These are phyloP conservation scores for Vaccinium vitisidaea DNA, from an alignment of 148 eudicot species.

Conservation along the genomic window DNA sequence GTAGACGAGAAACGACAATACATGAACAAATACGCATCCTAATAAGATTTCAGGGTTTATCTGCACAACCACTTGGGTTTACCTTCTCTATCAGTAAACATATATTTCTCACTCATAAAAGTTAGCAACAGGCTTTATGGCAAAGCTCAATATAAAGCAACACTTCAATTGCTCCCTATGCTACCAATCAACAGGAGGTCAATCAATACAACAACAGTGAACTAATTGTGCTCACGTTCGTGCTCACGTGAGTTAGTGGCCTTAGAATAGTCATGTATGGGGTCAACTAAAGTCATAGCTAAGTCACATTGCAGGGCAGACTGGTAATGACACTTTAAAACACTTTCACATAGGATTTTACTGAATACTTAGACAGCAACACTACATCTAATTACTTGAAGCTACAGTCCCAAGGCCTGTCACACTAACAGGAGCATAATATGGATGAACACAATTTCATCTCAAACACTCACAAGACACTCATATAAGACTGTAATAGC, in stretches of 20 bases:
- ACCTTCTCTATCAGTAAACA: background rate
- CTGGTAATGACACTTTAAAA: too few species aligned
- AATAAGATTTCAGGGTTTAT: background rate
- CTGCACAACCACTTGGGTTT: background rate
- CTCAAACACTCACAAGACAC: too few species aligned
- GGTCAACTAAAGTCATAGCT: too few species aligned
- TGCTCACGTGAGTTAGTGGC: background rate
- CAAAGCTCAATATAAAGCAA: background rate
- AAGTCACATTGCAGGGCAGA: too few species aligned
- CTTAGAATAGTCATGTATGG: too few species aligned
- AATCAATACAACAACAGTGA: background rate
- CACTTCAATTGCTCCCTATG: background rate
- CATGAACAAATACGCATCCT: background rate
- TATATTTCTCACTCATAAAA: background rate
- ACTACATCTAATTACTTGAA: too few species aligned
- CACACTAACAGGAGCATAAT: too few species aligned
- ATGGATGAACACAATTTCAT: too few species aligned
- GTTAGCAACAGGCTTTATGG: background rate
- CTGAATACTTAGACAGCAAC: too few species aligned
- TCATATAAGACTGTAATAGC: too few species aligned
- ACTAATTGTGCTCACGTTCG: background rate
- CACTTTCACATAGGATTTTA: too few species aligned
- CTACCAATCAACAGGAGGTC: background rate
- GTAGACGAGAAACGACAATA: background rate
- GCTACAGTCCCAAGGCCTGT: too few species aligned